Conservation (phyloP, 768 basidiomycete species). For the Tricholoma furcatifolium region DNA sequence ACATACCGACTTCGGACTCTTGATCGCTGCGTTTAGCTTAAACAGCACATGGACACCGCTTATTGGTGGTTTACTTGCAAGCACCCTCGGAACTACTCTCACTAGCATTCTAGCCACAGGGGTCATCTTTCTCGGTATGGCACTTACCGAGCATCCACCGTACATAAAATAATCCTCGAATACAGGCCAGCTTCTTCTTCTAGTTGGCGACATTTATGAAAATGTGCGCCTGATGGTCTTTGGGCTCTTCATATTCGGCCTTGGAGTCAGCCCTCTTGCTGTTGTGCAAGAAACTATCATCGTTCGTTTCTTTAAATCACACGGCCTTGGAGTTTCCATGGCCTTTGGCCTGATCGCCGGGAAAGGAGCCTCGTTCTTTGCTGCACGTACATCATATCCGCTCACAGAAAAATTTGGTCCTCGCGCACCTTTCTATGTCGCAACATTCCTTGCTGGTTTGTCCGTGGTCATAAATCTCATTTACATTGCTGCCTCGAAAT, state of each 20-base stretch:
- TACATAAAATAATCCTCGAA: background rate
- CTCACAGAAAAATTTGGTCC: conserved; percentile 67
- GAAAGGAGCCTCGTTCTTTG: conserved; percentile 74
- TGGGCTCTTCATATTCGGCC: conserved; percentile 77
- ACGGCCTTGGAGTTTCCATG: conserved; percentile 73
- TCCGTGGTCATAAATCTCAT: conserved; percentile 69
- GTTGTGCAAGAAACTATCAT: conserved; percentile 87
- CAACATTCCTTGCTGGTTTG: conserved; percentile 59
- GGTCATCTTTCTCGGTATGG: conserved; percentile 58
- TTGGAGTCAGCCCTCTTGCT: conserved; percentile 77
- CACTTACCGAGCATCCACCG: background rate
- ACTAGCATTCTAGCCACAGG: conserved; percentile 76
- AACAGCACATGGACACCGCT: conserved; percentile 77
- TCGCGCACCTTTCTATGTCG: conserved; percentile 72
- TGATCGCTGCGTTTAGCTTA: conserved; percentile 75
- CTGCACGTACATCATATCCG: conserved; percentile 74
- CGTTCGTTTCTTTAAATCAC: conserved; percentile 75
- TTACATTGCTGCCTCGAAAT: conserved; percentile 63
- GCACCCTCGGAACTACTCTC: conserved; percentile 67
- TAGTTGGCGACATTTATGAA: conserved; percentile 59
- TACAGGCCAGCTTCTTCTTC: conserved; percentile 63
- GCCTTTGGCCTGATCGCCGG: conserved; percentile 83
- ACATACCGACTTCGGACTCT: conserved; percentile 74
- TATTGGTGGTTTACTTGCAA: conserved; percentile 70
- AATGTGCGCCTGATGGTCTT: conserved; percentile 69